A percentile compares a stretch with the other conserved stretches of the same genome.
Evolutionary conservation across 352 stramenopile species (phyloP).

Genomic region (Aphanomyces euteiches): DNA sequence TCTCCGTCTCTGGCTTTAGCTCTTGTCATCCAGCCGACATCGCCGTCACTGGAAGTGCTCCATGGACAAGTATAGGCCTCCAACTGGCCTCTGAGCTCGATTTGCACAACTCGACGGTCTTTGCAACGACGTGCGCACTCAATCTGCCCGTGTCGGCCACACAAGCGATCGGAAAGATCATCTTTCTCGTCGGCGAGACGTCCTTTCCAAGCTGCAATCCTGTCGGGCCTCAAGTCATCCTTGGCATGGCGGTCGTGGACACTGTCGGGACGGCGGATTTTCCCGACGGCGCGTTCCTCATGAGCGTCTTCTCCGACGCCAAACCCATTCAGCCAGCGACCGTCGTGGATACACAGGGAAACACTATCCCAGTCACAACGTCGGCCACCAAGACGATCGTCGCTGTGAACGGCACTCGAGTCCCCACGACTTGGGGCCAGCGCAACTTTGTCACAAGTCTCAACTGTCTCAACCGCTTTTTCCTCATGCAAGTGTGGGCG

Average conservation of each 20-base stretch:
- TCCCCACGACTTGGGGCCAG: not conserved
- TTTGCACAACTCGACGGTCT: not conserved
- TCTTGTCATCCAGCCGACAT: constrained; percentile 1
- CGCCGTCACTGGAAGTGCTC: not conserved
- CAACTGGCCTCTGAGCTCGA: not conserved
- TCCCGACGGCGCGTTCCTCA: constrained; percentile 4
- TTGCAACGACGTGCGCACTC: not conserved
- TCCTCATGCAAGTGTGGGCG: constrained; percentile 3
- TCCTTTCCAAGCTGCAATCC: not conserved
- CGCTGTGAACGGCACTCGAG: not conserved
- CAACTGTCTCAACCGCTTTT: constrained; percentile 9
- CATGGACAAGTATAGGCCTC: not conserved
- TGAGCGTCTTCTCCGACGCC: constrained; percentile 6
- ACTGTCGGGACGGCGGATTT: not conserved
- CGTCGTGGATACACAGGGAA: not conserved
- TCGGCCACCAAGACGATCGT: not conserved
- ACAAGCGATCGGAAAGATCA: not conserved
- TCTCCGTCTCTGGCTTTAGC: constrained; percentile 5
- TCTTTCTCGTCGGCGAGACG: not conserved
- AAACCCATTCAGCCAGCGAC: not conserved
- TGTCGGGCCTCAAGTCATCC: not conserved
- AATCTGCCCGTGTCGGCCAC: not conserved
- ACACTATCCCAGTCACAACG: not conserved
- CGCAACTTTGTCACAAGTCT: constrained; percentile 7
- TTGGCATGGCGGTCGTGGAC: constrained; percentile 6